Base-by-base conservation (phyloP, 148 eudicot genomes). In the Diospyros lotus region DNA sequence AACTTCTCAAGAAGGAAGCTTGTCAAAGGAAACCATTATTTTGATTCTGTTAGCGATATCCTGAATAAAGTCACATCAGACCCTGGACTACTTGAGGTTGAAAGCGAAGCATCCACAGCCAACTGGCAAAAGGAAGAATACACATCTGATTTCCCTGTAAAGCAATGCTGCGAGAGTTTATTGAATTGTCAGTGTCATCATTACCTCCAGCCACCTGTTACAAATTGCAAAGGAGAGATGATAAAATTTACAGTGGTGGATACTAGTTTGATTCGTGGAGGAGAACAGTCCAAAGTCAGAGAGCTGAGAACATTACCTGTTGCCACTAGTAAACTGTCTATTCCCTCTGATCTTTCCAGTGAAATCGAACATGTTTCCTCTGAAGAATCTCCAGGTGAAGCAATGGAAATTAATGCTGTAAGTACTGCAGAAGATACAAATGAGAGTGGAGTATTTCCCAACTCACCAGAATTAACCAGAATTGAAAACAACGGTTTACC, bases 51-150 rank as follows among this genome's bases (percentile, higher is more conserved):
- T 5, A 65, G 42, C 18, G 84, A 84, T 69, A 78, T 81, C 10
- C 51, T 84, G 73, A 73, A 68, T 68, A 84, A 81, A 61, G 84
- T 84, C 50, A 78, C 78, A 42, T 81, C 80, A 41, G 78, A 78
- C 38, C 87, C 84, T 2, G 69, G 66, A 43, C 73, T 78, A 68
- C 84, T 84, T 12, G 56, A 73, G 67, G 45, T 59, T 58, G 80
- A 82, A 8, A 44, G 4, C 51, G 77, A 79, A 41, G 74, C 66
- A 43, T 50, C 6, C 17, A 52, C 15, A 64, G n/a, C 39, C 17
- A 41, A 67, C 2, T 53, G 41, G 45, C 44, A 67, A n/a, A 66
- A 43, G 14, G 58, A 56, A n/a, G 69, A 61, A 53, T 58, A 64
- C 14, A 66, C 54, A 60, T 62, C 4, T 12, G 71, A 52, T 43